These are phyloP conservation scores for Sclerotinia nivalis DNA, from an alignment of 2,329 filamentous ascomycete genomes.

Conservation along the genomic window DNA sequence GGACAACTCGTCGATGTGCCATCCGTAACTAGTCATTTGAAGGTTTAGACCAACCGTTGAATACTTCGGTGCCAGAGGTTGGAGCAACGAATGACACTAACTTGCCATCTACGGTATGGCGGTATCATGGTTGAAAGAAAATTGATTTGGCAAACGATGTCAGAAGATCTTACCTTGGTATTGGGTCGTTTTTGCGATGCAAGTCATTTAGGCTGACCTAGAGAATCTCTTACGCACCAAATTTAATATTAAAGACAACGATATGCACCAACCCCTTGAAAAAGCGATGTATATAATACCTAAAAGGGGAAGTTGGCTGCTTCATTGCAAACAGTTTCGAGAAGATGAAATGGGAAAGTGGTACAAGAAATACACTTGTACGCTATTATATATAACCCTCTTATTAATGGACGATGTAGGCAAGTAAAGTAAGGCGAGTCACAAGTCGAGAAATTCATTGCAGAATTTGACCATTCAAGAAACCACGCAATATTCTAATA, in stretches of 20 bases:
- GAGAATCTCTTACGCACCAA: not conserved
- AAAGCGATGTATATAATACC: not conserved
- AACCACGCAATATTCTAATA: too few species aligned
- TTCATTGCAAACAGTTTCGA: not conserved
- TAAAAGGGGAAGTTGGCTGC: not conserved
- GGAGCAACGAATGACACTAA: not conserved
- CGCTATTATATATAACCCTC: too few species aligned
- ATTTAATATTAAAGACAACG: not conserved
- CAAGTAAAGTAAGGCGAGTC: too few species aligned
- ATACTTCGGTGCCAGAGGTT: conserved; percentile 10
- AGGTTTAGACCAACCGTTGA: not conserved
- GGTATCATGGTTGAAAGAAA: too few species aligned
- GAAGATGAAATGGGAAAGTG: not conserved
- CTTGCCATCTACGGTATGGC: not conserved
- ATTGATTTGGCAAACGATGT: not conserved
- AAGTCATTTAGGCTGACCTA: not conserved
- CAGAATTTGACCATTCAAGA: too few species aligned
- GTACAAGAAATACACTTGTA: too few species aligned
- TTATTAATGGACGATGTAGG: too few species aligned
- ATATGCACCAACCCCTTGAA: not conserved
- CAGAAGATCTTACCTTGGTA: not conserved
- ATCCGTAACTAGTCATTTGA: not conserved
- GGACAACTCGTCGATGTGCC: not conserved
- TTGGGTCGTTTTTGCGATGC: not conserved
- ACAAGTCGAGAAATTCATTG: too few species aligned